Conservation (phyloP, 768 basidiomycete species). For the Rubroboletus satanas region DNA sequence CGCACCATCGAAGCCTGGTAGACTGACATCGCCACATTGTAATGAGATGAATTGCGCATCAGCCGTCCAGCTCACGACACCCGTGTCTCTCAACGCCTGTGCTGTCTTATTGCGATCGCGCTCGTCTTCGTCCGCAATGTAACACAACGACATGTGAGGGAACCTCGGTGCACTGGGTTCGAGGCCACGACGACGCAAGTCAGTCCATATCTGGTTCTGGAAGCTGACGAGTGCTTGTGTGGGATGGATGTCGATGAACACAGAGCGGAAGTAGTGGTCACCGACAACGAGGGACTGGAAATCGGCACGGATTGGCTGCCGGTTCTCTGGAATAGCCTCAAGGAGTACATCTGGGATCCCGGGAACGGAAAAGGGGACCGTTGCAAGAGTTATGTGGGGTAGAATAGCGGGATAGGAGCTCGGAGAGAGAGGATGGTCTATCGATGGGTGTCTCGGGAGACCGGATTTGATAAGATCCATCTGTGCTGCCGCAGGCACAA, state of each 20-base stretch:
- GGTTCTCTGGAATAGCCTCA: constrained; percentile 35
- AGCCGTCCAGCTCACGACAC: constrained; percentile 33
- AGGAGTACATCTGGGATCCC: constrained; percentile 28
- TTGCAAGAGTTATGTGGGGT: constrained; percentile 69
- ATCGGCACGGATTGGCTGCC: constrained; percentile 36
- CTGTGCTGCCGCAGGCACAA: constrained; percentile 53
- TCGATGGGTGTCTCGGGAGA: constrained; percentile 41
- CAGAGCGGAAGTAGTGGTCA: constrained; percentile 66
- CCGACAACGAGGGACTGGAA: constrained; percentile 58
- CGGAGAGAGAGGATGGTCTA: constrained; percentile 17
- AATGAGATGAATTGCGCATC: constrained; percentile 21
- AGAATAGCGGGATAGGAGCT: constrained; percentile 57
- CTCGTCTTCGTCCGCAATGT: constrained; percentile 65
- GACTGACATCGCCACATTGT: constrained; percentile 28
- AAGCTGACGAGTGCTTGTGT: constrained; percentile 45
- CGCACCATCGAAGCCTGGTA: constrained; percentile 40
- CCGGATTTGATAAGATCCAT: constrained; percentile 40
- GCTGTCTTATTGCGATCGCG: constrained; percentile 48
- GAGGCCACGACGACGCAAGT: constrained; percentile 31
- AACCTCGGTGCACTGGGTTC: constrained; percentile 52
- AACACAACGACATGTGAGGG: constrained; percentile 73
- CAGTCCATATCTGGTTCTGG: constrained; percentile 44
- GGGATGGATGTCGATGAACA: constrained; percentile 51
- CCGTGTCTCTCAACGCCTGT: constrained; percentile 37
- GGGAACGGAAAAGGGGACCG: constrained; percentile 31